A percentile compares a stretch with the other conserved stretches of the same genome.
phyloP scores from a whole-genome alignment of 2,329 filamentous ascomycete genomes.

The Aspergillus quadricinctus region DNA sequence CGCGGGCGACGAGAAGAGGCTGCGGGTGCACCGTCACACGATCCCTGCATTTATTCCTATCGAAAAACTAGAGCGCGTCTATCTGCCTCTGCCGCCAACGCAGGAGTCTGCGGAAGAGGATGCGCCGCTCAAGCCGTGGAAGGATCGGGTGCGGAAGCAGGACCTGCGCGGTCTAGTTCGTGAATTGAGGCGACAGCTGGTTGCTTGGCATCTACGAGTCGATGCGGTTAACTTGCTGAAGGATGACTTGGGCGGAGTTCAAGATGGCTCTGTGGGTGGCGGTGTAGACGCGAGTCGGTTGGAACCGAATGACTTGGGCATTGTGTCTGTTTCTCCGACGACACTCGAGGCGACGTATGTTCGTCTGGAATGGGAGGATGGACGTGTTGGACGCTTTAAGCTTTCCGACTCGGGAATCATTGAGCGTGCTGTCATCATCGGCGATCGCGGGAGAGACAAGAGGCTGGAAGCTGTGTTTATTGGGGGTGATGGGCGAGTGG shows the following conservation, averaged over 20 bases:
- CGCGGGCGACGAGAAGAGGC: conserved; percentile 7
- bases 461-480: conserved; percentile 30
- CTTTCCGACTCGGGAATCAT: conserved; percentile 38
- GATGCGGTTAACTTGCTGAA: conserved; percentile 35
- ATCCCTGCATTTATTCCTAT: conserved; percentile 44
- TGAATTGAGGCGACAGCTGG: conserved; percentile 38
- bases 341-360: conserved; percentile 40
- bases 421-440: conserved; percentile 41
- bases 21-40: conserved; percentile 41
- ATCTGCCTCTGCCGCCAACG: conserved; percentile 13
- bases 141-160: conserved; percentile 24
- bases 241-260: conserved; percentile 26
- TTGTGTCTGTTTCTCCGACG: conserved; percentile 33
- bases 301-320: conserved; percentile 23
- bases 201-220: conserved; percentile 38
- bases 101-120: conserved; percentile 12
- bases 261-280: conserved; percentile 6
- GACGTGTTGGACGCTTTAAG: conserved; percentile 41
- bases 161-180: conserved; percentile 35
- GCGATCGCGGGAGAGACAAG: conserved; percentile 37
- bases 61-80: conserved; percentile 32
- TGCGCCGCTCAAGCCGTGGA: conserved; percentile 14
- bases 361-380: conserved; percentile 42
- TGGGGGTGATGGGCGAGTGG: conserved; percentile 31
- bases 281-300: conserved; percentile 5